Percentiles rank a stretch among this genome's conserved stretches.
These are phyloP conservation scores for Cenchrus americanus DNA, from an alignment of 176 grass and related monocot species.

Conservation along the genomic window DNA sequence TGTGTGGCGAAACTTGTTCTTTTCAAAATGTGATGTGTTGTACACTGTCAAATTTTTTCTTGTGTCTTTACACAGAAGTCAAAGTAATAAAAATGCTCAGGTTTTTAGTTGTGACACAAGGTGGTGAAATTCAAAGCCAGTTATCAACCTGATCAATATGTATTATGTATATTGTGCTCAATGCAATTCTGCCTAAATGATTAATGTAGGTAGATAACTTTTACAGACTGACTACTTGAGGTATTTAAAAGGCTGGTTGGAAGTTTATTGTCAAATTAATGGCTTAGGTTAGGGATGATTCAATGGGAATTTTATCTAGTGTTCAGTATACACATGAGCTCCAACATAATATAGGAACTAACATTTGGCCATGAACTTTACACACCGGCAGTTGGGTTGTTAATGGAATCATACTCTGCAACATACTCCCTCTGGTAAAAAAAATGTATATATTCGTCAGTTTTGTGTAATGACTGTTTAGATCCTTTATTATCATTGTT, in stretches of 20 bases:
- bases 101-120: not conserved
- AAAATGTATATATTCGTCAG: not conserved
- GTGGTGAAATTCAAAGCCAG: not conserved
- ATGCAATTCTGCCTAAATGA: conserved; percentile 3
- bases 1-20: not conserved
- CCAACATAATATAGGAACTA: not conserved
- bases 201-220: not conserved
- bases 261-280: conserved; percentile 1
- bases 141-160: not conserved
- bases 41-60: not conserved
- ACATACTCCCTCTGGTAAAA: not conserved
- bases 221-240: not conserved
- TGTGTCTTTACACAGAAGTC: not conserved
- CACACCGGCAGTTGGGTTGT: not conserved
- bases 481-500: not conserved
- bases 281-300: conserved; percentile 7
- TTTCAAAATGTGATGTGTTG: not conserved
- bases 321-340: not conserved
- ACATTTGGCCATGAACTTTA: not conserved
- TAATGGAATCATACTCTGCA: not conserved
- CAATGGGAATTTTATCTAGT: not conserved
- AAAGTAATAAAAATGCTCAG: not conserved
- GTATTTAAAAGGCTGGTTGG: not conserved
- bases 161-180: not conserved
- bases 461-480: not conserved